Evolutionary conservation across 1,284 basidiomycete genomes (phyloP).

Genomic region (Ganoderma resinaceum): DNA sequence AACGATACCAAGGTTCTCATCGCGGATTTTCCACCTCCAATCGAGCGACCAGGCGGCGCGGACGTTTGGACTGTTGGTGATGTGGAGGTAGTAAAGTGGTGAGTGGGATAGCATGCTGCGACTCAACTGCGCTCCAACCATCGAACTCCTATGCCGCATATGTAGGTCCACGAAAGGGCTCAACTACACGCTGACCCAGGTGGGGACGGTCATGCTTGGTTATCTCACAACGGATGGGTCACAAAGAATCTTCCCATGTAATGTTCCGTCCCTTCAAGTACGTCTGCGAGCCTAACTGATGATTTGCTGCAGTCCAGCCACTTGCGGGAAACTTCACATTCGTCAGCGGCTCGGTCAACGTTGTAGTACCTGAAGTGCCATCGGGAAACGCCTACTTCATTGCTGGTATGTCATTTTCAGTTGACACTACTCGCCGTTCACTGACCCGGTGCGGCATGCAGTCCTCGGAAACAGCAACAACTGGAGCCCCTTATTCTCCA

Average conservation of each 20-base stretch:
- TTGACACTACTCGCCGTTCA: not conserved
- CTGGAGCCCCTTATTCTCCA: conserved; percentile 1
- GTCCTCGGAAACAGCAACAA: conserved; percentile 1
- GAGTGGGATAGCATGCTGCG: not conserved
- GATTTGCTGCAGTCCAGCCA: not conserved
- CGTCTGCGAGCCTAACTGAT: not conserved
- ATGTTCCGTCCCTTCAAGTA: not conserved
- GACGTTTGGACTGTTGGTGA: conserved; percentile 1
- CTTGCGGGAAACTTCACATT: not conserved
- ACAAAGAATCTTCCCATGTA: not conserved
- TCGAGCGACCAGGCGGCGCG: not conserved
- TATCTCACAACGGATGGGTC: not conserved
- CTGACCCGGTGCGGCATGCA: not conserved
- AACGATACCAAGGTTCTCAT: not conserved
- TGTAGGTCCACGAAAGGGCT: conserved; percentile 4
- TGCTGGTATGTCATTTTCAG: not conserved
- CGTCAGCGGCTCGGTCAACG: conserved; percentile 1
- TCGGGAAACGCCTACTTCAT: not conserved
- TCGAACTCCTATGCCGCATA: not conserved
- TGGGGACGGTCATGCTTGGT: not conserved
- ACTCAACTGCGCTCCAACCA: not conserved
- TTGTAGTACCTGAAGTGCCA: not conserved
- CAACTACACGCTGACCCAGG: not conserved
- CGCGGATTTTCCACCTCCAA: conserved; percentile 1
- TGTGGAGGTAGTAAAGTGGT: conserved; percentile 4